These are phyloP conservation scores for Phytopythium aichiense DNA, from an alignment of 352 stramenopile species.

Conservation along the genomic window DNA sequence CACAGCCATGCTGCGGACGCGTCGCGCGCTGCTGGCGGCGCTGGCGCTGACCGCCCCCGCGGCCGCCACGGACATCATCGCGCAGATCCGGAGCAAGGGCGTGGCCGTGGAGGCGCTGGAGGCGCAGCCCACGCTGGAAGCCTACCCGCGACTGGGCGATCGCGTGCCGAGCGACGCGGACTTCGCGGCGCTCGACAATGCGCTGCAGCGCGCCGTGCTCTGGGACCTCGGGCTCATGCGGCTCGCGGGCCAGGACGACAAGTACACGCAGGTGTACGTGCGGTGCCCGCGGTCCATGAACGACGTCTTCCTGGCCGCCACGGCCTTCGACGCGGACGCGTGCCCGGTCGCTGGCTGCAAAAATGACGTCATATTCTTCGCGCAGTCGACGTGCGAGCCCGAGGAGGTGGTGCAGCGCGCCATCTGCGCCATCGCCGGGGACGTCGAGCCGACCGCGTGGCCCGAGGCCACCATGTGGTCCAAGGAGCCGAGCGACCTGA, in stretches of 20 bases:
- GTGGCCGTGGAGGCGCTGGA: neutral
- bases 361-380: slow-evolving; percentile 23
- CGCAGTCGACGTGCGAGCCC: slow-evolving; percentile 13
- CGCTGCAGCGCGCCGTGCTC: slow-evolving; percentile 31
- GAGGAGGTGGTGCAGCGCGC: slow-evolving; percentile 10
- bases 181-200: neutral
- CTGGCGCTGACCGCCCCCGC: neutral
- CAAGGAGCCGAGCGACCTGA: slow-evolving; percentile 18
- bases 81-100: neutral
- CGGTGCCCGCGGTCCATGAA: slow-evolving; percentile 32
- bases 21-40: neutral
- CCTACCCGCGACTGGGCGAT: neutral
- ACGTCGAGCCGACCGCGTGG: neutral
- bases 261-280: slow-evolving; percentile 35
- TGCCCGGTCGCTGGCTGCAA: slow-evolving; percentile 16
- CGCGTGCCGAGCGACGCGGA: neutral
- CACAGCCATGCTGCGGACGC: neutral
- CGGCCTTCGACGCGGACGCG: slow-evolving; percentile 14
- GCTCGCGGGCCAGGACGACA: neutral
- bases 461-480: slow-evolving; percentile 1
- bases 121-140: neutral
- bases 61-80: neutral
- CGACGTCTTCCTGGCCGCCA: slow-evolving; percentile 23
- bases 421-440: slow-evolving; percentile 15
- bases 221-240: slow-evolving; percentile 30